A percentile compares a stretch with the other conserved stretches of the same genome.
These are phyloP conservation scores for Wickerhamomyces bisporus DNA, from an alignment of 805 yeast species.

Conservation along the genomic window DNA sequence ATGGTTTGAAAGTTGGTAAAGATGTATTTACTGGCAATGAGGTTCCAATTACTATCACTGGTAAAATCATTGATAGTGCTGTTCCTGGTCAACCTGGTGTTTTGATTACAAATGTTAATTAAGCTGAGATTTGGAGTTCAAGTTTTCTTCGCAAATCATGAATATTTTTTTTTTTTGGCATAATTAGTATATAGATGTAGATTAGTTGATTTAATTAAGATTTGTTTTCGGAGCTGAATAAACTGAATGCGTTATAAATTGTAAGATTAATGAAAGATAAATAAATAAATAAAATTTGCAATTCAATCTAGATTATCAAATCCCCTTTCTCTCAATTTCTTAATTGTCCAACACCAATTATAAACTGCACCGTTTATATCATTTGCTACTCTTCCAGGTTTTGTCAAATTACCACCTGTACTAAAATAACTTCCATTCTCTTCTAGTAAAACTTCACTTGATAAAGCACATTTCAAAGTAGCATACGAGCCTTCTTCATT, in stretches of 20 bases:
- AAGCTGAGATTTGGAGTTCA: neutral
- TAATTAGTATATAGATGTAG: no score
- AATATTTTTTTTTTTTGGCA: no score
- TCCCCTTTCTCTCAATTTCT: conserved; percentile 52
- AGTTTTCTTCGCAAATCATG: no score
- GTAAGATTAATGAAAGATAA: no score
- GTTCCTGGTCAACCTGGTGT: conserved; percentile 95
- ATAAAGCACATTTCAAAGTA: conserved; percentile 56
- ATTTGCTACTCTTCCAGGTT: conserved; percentile 54
- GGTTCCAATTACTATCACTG: conserved; percentile 53
- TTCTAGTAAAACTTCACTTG: conserved; percentile 30
- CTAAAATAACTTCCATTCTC: conserved; percentile 70
- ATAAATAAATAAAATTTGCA: no score
- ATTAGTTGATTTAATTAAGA: no score
- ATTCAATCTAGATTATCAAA: conserved; percentile 16
- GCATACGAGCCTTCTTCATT: conserved; percentile 69
- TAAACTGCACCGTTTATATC: conserved; percentile 57
- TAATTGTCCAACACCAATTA: conserved; percentile 78
- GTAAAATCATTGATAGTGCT: conserved; percentile 74
- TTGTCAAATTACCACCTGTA: conserved; percentile 50
- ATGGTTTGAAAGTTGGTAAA: conserved; percentile 58
- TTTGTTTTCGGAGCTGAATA: no score
- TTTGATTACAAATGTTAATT: conserved; percentile 53
- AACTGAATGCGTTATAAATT: no score
- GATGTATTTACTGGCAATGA: conserved; percentile 66